Percentiles rank a stretch among this genome's conserved stretches.
phyloP scores from a whole-genome alignment of 805 yeast species.

The Lipomyces chichibuensis region DNA sequence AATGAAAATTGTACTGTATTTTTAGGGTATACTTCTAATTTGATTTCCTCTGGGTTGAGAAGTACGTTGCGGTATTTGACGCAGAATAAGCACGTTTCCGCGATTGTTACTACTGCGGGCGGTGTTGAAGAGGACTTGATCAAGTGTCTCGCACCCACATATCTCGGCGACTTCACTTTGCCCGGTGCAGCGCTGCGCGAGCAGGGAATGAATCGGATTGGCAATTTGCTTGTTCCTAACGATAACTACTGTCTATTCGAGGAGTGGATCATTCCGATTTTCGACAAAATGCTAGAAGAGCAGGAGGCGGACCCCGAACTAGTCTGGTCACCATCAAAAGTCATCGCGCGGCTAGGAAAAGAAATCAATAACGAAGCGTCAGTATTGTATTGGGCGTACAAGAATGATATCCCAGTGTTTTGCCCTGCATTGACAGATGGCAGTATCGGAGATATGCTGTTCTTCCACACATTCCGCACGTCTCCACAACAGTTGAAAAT shows the following conservation, averaged over 20 bases:
- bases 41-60: conserved; percentile 92
- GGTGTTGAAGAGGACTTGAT: conserved; percentile 97
- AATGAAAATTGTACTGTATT: conserved; percentile 79
- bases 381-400: conserved; percentile 97
- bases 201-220: conserved; percentile 96
- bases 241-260: conserved; percentile 97
- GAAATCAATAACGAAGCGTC: conserved; percentile 93
- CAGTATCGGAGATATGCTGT: conserved; percentile 97
- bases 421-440: conserved; percentile 99
- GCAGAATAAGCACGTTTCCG: conserved; percentile 92
- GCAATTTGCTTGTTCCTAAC: conserved; percentile 94
- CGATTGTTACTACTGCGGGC: conserved; percentile 96
- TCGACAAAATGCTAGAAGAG: conserved; percentile 85
- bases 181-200: conserved; percentile 84
- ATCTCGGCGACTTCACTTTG: conserved; percentile 84
- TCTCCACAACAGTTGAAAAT: conserved; percentile 86
- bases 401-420: conserved; percentile 92
- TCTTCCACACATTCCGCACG: conserved; percentile 95
- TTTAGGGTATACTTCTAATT: conserved; percentile 94
- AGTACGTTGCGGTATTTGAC: conserved; percentile 87
- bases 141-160: conserved; percentile 95
- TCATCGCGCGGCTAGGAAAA: conserved; percentile 90
- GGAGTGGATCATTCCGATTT: conserved; percentile 97
- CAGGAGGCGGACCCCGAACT: conserved; percentile 69
- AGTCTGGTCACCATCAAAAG: conserved; percentile 91